Evolutionary conservation across 2,329 filamentous ascomycete species (phyloP), one percentile per base, ranked within the genome.

Genomic region (Macroventuria anomochaeta): DNA sequence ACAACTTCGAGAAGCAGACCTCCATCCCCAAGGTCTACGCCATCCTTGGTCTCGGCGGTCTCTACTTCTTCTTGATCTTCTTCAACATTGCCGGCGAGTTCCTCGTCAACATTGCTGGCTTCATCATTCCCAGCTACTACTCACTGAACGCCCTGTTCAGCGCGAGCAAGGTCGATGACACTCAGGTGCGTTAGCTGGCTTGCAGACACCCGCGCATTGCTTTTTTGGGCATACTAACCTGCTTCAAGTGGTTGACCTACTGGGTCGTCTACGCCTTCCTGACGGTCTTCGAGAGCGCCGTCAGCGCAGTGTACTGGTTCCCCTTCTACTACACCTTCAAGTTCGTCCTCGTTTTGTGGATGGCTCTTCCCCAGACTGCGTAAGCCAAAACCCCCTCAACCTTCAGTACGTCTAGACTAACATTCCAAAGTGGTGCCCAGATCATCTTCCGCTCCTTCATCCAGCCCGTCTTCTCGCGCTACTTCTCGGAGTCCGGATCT

Each of bases 281-380:
- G 78, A 92, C 88, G 79, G 89, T 95, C 42, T 74, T 91, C 67
- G 91, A 96, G 84, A 92, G 89, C 77, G 83, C 89, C 58, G 79
- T 96, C 71, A 92, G 84, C 79, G 89, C 91, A 61, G 89, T 93
- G 61, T 95, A 95, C 85, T 96, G 90, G 90, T 91, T 96, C 83
- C 89, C 95, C 74, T 99, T 99, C 83, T 99, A 99, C 89, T 99
- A 91, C 81, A 93, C 93, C 75, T 97, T 99, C 89, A 99, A 99
- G 86, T 97, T 99, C 75, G 82, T 96, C 74, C 89, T 97, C 77
- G 85, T 97, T 70, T 88, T 99, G 76, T 99, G 95, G 95, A 92
- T 99, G 81, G 88, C 93, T 68, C 91, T 99, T 72, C 95, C 95
- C 77, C 85, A 90, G 78, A 97, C 96, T 83, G 83, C 83, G 93